Base-by-base conservation (phyloP, 2,329 filamentous ascomycete species). In the Diaporthe vexans region DNA sequence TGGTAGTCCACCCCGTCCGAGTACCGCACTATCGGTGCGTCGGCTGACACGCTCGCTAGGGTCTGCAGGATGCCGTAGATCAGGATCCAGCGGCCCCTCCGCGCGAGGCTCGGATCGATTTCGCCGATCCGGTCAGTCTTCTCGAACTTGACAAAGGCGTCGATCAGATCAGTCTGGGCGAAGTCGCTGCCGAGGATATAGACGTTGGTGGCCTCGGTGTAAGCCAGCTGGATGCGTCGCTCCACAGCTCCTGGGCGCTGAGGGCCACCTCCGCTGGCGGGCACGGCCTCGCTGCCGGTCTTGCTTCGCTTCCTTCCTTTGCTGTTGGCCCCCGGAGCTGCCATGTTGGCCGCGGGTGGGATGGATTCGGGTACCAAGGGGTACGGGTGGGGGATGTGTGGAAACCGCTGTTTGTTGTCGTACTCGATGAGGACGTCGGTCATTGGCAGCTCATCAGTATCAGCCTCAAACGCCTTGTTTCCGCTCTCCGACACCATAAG, bases 371-470 rank as follows among this genome's bases (percentile, higher is more conserved):
- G 92, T 4, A 93, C 85, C 1, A 93, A 82, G 0, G 92, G 91
- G 76, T 92, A 93, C 0, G 92, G 91, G 74, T 93, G 88, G 0
- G 92, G 89, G 58, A 94, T 90, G 75, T 93, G 91, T 4, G 92
- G 91, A 79, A 90, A 92, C 10, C 88, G 86, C 77, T 90, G 84
- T 69, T 86, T 87, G 75, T 89, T 92, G 81, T 94, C 92, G 76
- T 91, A 94, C 72, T 89, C 87, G 72, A 93, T 85, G 4, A 94
- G 83, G 81, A 94, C 89, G 77, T 93, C 91, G 0, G 91, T 92
- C 77, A 94, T 87, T 1, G 90, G 89, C n/a, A 93, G 83, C 57
- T 90, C 90, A 0, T 79, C 68, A 1, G 85, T 84, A 77, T 90
- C 88, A 1, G 88, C 83, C 26, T 87, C 84, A 76, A 91, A 89